phyloP scores from a whole-genome alignment of 2,329 filamentous ascomycete genomes.

The Ophiostoma sp. region DNA sequence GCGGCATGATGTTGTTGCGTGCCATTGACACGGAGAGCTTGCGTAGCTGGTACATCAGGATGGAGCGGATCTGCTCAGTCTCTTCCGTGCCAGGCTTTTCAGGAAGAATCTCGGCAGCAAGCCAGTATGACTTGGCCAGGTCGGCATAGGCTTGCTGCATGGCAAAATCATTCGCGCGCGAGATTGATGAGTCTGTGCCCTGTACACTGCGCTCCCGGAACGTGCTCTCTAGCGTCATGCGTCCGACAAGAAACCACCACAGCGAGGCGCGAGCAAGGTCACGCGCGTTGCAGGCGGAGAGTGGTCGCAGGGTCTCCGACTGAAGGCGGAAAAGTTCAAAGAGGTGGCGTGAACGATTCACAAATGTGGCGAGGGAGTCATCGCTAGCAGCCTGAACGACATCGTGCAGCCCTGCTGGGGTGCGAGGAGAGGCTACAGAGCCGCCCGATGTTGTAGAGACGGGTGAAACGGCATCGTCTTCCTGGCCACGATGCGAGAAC shows the following conservation, averaged over 20 bases:
- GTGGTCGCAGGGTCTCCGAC: conserved; percentile 64
- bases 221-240: conserved; percentile 65
- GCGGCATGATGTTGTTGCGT: conserved; percentile 71
- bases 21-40: conserved; percentile 79
- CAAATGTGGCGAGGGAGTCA: conserved; percentile 65
- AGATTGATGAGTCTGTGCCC: conserved; percentile 40
- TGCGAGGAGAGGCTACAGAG: conserved; percentile 17
- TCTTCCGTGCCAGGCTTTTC: conserved; percentile 46
- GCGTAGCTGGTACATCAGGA: conserved; percentile 59
- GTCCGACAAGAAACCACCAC: conserved; percentile 88
- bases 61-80: conserved; percentile 49
- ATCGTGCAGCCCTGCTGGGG: conserved; percentile 35
- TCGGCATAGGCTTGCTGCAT: conserved; percentile 78
- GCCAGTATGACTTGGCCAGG: conserved; percentile 80
- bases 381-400: conserved; percentile 42
- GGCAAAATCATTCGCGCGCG: conserved; percentile 48
- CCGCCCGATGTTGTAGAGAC: conserved; percentile 14
- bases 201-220: conserved; percentile 58
- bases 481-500: conserved; percentile 27
- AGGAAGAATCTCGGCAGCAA: conserved; percentile 53
- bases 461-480: conserved; percentile 19
- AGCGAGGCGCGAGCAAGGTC: conserved; percentile 67
- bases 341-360: conserved; percentile 64
- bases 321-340: conserved; percentile 71
- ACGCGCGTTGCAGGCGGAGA: conserved; percentile 56